Evolutionary conservation across 1,139 yeast genomes (phyloP).

Genomic region (Candida tunisiensis): DNA sequence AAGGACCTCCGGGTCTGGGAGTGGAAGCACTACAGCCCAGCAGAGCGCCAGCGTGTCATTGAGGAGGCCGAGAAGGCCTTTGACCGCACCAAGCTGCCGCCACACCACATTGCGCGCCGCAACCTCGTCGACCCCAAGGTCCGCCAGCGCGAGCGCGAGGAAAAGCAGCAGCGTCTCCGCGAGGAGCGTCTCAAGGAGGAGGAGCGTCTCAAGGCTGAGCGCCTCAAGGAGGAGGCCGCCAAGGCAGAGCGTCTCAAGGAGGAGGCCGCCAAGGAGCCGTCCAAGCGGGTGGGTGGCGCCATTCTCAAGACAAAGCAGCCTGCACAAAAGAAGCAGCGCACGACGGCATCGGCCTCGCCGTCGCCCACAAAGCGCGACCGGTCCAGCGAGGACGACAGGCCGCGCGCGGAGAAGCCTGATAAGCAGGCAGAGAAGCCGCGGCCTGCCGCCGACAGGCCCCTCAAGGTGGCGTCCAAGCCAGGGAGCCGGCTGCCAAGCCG

Average conservation of each 20-base stretch:
- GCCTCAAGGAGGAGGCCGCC: constrained; percentile 1
- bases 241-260: not conserved
- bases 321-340: not conserved
- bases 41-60: constrained; percentile 17
- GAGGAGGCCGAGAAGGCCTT: constrained; percentile 15
- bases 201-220: not conserved
- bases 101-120: constrained; percentile 16
- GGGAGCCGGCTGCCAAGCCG: not conserved
- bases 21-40: constrained; percentile 18
- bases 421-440: too few relatives aligned
- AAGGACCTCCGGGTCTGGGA: constrained; percentile 21
- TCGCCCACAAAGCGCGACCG: constrained; percentile 4
- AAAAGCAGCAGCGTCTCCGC: not conserved
- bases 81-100: constrained; percentile 13
- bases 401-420: too few relatives aligned
- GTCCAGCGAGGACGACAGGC: too few relatives aligned
- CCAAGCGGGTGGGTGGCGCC: constrained; percentile 7
- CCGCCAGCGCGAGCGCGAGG: constrained; percentile 7
- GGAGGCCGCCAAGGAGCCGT: constrained; percentile 1
- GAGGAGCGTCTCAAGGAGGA: not conserved
- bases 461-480: not conserved
- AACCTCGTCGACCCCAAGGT: constrained; percentile 15
- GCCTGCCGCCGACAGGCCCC: too few relatives aligned
- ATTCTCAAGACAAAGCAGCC: constrained; percentile 6
- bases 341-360: constrained; percentile 3